Evolutionary conservation across 345 rosid genomes (phyloP).

Genomic region (Corchorus capsularis): DNA sequence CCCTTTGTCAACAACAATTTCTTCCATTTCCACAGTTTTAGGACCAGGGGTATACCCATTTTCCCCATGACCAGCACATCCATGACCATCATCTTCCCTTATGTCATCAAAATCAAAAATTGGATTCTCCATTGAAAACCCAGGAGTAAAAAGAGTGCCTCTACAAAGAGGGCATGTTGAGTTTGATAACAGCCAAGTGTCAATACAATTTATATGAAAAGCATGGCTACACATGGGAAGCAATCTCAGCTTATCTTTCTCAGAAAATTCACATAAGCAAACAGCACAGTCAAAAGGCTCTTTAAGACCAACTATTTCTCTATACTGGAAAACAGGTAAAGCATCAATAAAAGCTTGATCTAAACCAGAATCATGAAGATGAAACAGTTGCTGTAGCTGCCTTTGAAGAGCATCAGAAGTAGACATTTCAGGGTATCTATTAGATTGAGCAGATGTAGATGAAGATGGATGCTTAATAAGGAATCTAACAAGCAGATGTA

Average conservation of each 20-base stretch:
- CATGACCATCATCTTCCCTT: constrained; percentile 67
- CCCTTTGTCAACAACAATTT: constrained; percentile 60
- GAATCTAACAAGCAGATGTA: constrained; percentile 84
- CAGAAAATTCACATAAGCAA: constrained; percentile 82
- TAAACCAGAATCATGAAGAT: constrained; percentile 85
- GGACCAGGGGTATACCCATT: constrained; percentile 35
- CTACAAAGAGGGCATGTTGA: constrained; percentile 87
- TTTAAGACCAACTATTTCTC: constrained; percentile 66
- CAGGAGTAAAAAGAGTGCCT: constrained; percentile 67
- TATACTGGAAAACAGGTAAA: constrained; percentile 79
- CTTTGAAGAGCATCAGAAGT: constrained; percentile 78
- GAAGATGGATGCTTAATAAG: constrained; percentile 67
- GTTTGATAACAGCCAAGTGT: constrained; percentile 85
- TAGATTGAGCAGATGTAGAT: constrained; percentile 54
- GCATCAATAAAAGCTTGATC: constrained; percentile 92
- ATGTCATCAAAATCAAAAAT: constrained; percentile 66
- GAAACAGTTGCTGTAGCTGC: constrained; percentile 87
- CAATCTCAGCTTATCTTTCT: constrained; percentile 79
- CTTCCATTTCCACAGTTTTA: constrained; percentile 62
- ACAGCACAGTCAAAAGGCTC: constrained; percentile 93
- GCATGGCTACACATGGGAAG: constrained; percentile 91
- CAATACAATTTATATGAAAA: constrained; percentile 80
- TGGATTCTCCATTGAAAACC: constrained; percentile 68
- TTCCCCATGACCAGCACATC: constrained; percentile 41
- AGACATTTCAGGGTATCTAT: constrained; percentile 67